Conservation (phyloP, 2,329 filamentous ascomycete genomes). For the Cladosporium halotolerans region DNA sequence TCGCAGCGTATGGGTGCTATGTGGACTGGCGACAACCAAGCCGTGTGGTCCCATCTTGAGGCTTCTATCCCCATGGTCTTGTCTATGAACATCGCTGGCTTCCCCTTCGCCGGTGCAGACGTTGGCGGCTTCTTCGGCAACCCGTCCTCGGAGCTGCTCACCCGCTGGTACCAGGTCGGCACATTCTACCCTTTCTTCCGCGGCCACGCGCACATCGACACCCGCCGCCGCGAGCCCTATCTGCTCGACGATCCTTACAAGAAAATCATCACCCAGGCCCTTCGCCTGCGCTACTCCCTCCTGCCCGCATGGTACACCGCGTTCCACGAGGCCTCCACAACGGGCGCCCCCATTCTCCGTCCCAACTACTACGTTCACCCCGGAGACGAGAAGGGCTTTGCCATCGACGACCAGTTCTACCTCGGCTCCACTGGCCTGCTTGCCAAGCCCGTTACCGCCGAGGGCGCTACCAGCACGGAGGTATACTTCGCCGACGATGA, state of each 20-base stretch:
- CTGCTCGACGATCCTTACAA: slow-evolving; percentile 78
- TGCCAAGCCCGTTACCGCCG: slow-evolving; percentile 80
- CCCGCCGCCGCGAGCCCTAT: slow-evolving; percentile 89
- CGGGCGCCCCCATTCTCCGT: slow-evolving; percentile 79
- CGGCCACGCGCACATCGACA: slow-evolving; percentile 92
- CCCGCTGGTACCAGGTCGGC: slow-evolving; percentile 93
- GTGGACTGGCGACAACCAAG: slow-evolving; percentile 99
- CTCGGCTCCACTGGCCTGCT: slow-evolving; percentile 81
- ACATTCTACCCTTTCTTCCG: slow-evolving; percentile 99
- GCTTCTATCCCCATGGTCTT: slow-evolving; percentile 88
- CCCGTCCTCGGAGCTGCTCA: slow-evolving; percentile 82
- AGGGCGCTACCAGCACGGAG: slow-evolving; percentile 65
- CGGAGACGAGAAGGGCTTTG: slow-evolving; percentile 76
- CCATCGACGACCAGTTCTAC: slow-evolving; percentile 88
- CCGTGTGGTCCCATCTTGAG: slow-evolving; percentile 84
- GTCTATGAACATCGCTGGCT: slow-evolving; percentile 86
- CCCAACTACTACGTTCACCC: slow-evolving; percentile 94
- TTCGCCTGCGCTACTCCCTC: slow-evolving; percentile 82
- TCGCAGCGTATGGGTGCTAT: slow-evolving; percentile 87
- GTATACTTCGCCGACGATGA: slow-evolving; percentile 86
- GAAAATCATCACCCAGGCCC: slow-evolving; percentile 76
- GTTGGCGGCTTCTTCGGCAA: slow-evolving; percentile 98
- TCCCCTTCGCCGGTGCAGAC: slow-evolving; percentile 89
- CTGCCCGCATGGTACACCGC: slow-evolving; percentile 95
- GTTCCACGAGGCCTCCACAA: slow-evolving; percentile 79